Evolutionary conservation across 192 early-diverging fungal genomes (phyloP), one percentile per base, ranked within the genome.

Genomic region (Podila epicladia): DNA sequence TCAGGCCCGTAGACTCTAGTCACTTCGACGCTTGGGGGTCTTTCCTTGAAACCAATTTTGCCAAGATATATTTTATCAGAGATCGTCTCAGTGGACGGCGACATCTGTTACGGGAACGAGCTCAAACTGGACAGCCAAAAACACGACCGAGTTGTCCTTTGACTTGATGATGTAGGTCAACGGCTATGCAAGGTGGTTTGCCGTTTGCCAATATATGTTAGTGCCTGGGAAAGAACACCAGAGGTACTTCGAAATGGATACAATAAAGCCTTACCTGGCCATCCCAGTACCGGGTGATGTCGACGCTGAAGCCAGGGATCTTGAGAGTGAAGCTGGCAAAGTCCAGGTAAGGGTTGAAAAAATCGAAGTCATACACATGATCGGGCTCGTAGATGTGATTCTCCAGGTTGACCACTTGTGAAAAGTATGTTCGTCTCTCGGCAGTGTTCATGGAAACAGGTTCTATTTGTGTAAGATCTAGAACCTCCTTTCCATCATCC

Each of bases 321-420:
- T 83, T 74, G 17, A 73, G 53, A 13, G 73, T 69, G 51, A 86
- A 67, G 59, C 85, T 82, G 48, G 84, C 65, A 79, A 89, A 86
- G 64, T 87, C 82, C 24, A 89, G 57, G 72, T 82, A 89, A 0
- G 82, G 67, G 63, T 88, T 89, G 75, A 86, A 85, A 64, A 94
- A 92, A 82, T 95, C 93, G 49, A 93, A 84, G 26, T 91, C 86
- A 79, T 93, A 95, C 4, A 95, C 86, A 33, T 94, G 85, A 63
- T 94, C 88, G 1, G 91, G 88, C 32, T 82, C 82, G 53, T 95
- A 91, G 2, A 70, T 64, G 33, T 87, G 73, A 12, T 78, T 63
- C 31, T 83, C 58, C 28, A 91, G 77, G 49, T 86, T 87, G 26
- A 71, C 53, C 58, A 86, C 74, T 22, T 80, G 76, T 9, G 83